Evolutionary conservation across 768 basidiomycete species (phyloP).

Genomic region (Psilocybe tampanensis): DNA sequence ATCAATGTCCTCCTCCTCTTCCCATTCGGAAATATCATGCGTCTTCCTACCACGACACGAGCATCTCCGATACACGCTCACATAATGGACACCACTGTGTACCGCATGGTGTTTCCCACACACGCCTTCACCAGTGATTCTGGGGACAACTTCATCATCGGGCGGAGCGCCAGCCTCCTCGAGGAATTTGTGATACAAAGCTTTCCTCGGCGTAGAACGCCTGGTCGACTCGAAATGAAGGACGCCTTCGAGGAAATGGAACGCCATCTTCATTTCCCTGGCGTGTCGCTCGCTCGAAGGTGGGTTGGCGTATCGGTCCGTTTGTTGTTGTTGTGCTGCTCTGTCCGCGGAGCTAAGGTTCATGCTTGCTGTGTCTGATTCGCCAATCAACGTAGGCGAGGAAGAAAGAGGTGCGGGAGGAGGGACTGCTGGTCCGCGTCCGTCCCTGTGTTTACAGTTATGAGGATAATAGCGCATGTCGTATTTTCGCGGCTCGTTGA

Average conservation of each 20-base stretch:
- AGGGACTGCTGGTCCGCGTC: conserved; percentile 19
- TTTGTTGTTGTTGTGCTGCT: conserved; percentile 20
- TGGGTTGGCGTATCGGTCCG: conserved; percentile 19
- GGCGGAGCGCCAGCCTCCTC: conserved; percentile 38
- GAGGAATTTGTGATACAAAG: conserved; percentile 82
- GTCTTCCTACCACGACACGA: conserved; percentile 25
- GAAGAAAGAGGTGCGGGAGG: conserved; percentile 39
- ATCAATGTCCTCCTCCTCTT: conserved; percentile 24
- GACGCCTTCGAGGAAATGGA: conserved; percentile 74
- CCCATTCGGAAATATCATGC: conserved; percentile 10
- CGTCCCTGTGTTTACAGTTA: conserved; percentile 31
- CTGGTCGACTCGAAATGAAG: conserved; percentile 79
- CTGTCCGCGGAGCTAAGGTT: background rate
- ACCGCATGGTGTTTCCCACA: conserved; percentile 64
- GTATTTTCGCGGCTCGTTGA: conserved; percentile 52
- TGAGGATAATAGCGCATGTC: conserved; percentile 62
- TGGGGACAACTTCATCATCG: conserved; percentile 73
- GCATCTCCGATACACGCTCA: conserved; percentile 42
- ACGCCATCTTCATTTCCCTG: conserved; percentile 61
- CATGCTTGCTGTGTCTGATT: conserved; percentile 11
- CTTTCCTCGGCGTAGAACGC: conserved; percentile 75
- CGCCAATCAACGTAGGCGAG: conserved; percentile 23
- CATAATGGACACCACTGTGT: conserved; percentile 44
- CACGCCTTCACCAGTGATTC: conserved; percentile 66
- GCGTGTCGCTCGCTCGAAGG: conserved; percentile 37